phyloP scores from a whole-genome alignment of 768 basidiomycete genomes.

The Fistulinella prunicolor region DNA sequence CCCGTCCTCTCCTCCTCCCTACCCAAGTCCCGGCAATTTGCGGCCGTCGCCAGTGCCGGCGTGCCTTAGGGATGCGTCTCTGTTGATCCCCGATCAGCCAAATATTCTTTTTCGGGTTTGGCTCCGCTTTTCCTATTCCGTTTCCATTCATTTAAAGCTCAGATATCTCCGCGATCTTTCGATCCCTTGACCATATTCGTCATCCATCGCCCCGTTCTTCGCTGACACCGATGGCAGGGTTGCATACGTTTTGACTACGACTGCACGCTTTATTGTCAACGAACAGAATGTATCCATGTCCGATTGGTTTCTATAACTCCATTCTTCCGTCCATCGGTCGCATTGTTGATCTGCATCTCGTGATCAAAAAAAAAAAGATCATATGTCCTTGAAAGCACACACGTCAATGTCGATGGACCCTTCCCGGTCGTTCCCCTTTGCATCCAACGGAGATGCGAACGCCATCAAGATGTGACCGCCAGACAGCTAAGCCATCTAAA shows the following conservation, averaged over 20 bases:
- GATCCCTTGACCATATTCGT: conserved; percentile 6
- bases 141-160: conserved; percentile 17
- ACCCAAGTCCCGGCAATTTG: conserved; percentile 25
- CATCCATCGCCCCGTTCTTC: conserved; percentile 6
- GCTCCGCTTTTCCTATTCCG: conserved; percentile 28
- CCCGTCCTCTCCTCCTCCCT: not conserved
- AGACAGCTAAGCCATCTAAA: not conserved
- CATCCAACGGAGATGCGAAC: no score
- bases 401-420: no score
- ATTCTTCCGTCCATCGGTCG: no score
- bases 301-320: no score
- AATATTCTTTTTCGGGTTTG: conserved; percentile 33
- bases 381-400: no score
- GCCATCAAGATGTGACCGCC: not conserved
- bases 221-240: conserved; percentile 10
- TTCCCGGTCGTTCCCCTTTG: no score
- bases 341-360: no score
- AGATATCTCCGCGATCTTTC: conserved; percentile 28
- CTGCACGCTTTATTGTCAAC: no score
- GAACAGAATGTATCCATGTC: no score
- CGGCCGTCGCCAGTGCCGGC: conserved; percentile 26
- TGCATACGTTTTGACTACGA: no score
- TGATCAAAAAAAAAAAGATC: no score
- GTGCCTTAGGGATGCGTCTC: conserved; percentile 36
- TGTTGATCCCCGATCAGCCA: conserved; percentile 65